Conservation (phyloP, 2,329 filamentous ascomycete genomes). For the Xylariaceae sp. region DNA sequence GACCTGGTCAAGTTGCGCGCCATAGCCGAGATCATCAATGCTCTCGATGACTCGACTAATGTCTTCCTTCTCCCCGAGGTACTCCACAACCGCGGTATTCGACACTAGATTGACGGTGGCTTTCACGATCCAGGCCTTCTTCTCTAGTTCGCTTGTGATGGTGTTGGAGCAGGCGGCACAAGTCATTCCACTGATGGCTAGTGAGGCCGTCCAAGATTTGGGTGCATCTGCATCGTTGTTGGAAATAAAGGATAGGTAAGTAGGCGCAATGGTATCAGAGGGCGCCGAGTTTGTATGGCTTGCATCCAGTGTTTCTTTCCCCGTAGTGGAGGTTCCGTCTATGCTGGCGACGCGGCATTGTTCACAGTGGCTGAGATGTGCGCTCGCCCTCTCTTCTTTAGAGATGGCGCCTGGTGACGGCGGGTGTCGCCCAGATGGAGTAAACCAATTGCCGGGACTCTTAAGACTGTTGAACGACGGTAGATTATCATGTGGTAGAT, state of each 20-base stretch:
- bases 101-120: constrained; percentile 59
- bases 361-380: constrained; percentile 41
- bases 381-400: constrained; percentile 23
- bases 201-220: constrained; percentile 29
- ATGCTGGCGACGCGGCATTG: constrained; percentile 33
- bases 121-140: constrained; percentile 52
- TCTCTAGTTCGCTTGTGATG: constrained; percentile 54
- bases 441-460: constrained; percentile 22
- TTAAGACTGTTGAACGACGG: constrained; percentile 11
- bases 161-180: constrained; percentile 63
- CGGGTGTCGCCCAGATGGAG: constrained; percentile 5
- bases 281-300: neutral
- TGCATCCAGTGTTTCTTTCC: constrained; percentile 7
- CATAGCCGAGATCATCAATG: constrained; percentile 61
- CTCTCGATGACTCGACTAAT: constrained; percentile 45
- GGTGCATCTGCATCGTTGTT: constrained; percentile 4
- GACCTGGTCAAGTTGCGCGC: constrained; percentile 52
- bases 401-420: constrained; percentile 14
- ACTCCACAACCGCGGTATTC: constrained; percentile 60
- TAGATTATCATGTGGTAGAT: constrained; percentile 16
- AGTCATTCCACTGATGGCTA: constrained; percentile 67
- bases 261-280: constrained; percentile 23
- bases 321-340: neutral
- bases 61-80: constrained; percentile 40
- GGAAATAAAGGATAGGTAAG: constrained; percentile 12